Conservation (phyloP, 2,329 filamentous ascomycete genomes). For the Dothideomycetes sp. region DNA sequence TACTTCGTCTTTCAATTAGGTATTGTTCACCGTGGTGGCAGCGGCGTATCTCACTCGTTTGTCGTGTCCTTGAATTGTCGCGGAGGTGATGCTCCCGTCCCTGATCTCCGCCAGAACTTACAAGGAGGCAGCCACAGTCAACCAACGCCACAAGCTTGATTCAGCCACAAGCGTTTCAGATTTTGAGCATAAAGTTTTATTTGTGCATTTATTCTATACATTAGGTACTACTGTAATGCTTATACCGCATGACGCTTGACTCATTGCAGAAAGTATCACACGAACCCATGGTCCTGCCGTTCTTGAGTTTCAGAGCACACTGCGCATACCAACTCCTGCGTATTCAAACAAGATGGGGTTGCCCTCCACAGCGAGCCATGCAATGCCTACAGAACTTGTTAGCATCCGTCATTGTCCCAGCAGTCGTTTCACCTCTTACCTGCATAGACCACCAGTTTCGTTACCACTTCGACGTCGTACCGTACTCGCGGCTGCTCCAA, state of each 20-base stretch:
- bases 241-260: too few species aligned
- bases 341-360: slow-evolving; percentile 57
- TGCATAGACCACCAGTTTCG: slow-evolving; percentile 88
- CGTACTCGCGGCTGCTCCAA: slow-evolving; percentile 79
- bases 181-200: neutral
- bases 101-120: too few species aligned
- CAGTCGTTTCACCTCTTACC: slow-evolving; percentile 48
- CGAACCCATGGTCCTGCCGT: too few species aligned
- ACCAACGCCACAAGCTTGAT: neutral
- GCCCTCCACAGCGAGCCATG: slow-evolving; percentile 67
- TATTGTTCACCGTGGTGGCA: too few species aligned
- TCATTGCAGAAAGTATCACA: too few species aligned
- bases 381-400: slow-evolving; percentile 54
- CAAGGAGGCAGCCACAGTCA: too few species aligned
- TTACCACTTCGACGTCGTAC: slow-evolving; percentile 98
- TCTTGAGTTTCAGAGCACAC: slow-evolving; percentile 1
- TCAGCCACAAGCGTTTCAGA: slow-evolving; percentile 8
- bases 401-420: neutral
- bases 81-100: too few species aligned
- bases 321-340: slow-evolving; percentile 8
- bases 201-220: neutral
- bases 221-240: too few species aligned
- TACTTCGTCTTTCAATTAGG: too few species aligned
- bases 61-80: too few species aligned
- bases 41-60: too few species aligned